A percentile compares a stretch with the other conserved stretches of the same genome.
Evolutionary conservation across 805 yeast genomes (phyloP).

Genomic region (Starmera caribaea): DNA sequence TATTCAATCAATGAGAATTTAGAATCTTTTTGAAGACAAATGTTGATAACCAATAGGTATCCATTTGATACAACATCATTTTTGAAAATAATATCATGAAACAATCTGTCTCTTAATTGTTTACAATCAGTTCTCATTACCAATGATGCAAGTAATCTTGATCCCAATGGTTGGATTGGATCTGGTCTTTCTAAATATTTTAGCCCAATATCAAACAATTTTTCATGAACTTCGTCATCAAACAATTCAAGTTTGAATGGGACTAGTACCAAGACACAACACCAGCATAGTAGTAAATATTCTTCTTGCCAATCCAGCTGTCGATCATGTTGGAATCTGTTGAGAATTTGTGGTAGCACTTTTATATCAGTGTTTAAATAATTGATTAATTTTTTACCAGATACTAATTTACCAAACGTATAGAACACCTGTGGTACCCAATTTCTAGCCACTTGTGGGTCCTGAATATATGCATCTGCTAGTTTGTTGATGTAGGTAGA

Average conservation of each 20-base stretch:
- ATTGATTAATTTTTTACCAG: conserved; percentile 48
- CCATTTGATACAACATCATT: conserved; percentile 7
- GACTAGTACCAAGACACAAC: conserved; percentile 54
- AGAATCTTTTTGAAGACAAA: conserved; percentile 14
- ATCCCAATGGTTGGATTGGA: conserved; percentile 20
- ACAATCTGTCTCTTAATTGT: conserved; percentile 4
- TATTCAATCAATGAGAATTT: not conserved
- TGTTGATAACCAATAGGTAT: conserved; percentile 9
- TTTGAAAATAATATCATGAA: conserved; percentile 8
- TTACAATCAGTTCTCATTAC: conserved; percentile 17
- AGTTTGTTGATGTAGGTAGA: conserved; percentile 23
- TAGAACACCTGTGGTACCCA: conserved; percentile 35
- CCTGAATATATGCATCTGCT: conserved; percentile 17
- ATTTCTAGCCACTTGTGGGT: not conserved
- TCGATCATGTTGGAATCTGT: conserved; percentile 11
- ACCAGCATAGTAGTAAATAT: conserved; percentile 57
- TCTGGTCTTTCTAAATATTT: conserved; percentile 35
- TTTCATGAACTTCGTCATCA: conserved; percentile 18
- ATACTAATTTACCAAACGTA: conserved; percentile 53
- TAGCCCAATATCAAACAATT: conserved; percentile 27
- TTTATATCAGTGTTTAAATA: conserved; percentile 53
- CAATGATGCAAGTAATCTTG: conserved; percentile 21
- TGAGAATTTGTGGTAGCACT: conserved; percentile 30
- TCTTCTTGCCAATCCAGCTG: conserved; percentile 33
- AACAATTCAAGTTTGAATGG: conserved; percentile 57